Base-by-base conservation (phyloP, 2,329 filamentous ascomycete species). In the Diplodia corticola region DNA sequence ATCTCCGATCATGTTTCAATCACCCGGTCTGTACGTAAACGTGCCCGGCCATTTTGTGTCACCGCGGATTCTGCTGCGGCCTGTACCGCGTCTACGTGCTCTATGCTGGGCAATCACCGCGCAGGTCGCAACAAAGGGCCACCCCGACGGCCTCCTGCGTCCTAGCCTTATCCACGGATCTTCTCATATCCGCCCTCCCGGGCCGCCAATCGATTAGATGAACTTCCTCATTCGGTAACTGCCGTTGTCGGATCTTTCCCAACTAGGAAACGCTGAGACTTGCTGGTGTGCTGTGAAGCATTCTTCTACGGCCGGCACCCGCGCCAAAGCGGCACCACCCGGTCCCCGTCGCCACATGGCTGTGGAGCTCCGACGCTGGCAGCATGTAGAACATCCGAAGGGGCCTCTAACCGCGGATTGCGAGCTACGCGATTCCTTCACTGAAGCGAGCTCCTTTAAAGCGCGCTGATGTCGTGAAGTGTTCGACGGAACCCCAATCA, bases 1-100 rank as follows among this genome's bases (percentile, higher is more conserved):
- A 57, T 57, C 33, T 57, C 54, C 54, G 54, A 28, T 26, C 20
- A n/a, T 44, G 54, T 57, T 57, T 57, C 54, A 57, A 57, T 57
- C 54, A 22, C 17, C 22, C 33, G 33, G 22, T 13, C 22, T 26
- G 54, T 57, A 57, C 54, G 54, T 57, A 46, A 57, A 44, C 54
- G 33, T 20, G 33, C 54, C 12, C 22, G 37, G 54, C 10, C 22
- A 17, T 57, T 9, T 44, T 10, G 33, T 24, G 22, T 13, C 7
- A 54, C 51, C n/a, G 17, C 51, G 13, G 5, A 6, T 13, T 54
- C n/a, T 54, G 51, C 30, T n/a, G n/a, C 30, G 2, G 7, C 30
- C 24, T 20, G 37, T 15, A 22, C 20, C 26, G 51, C 17, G 4
- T 26, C 17, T 22, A 3, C n/a, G 6, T 2, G 30, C 9, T 9